These are phyloP conservation scores for Camellia sinensis DNA, from an alignment of 148 eudicot species.

Conservation along the genomic window DNA sequence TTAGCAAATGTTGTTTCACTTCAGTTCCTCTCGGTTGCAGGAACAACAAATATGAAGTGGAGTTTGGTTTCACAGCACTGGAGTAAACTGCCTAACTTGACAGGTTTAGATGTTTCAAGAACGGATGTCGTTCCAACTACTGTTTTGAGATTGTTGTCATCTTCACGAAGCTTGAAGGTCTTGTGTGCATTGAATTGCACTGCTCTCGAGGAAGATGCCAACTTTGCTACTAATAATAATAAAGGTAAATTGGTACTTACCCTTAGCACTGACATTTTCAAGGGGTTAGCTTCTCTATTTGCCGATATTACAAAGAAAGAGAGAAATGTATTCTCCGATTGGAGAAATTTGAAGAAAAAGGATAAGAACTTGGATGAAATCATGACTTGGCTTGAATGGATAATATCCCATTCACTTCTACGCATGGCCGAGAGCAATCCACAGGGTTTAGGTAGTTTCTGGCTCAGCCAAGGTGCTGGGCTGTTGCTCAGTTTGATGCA, in stretches of 20 bases:
- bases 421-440: constrained; percentile 87
- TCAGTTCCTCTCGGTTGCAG: constrained; percentile 76
- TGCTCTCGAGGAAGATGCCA: constrained; percentile 61
- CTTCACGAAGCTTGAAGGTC: constrained; percentile 59
- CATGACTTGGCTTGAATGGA: constrained; percentile 92
- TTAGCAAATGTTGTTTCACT: constrained; percentile 60
- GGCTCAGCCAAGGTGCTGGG: constrained; percentile 88
- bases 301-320: constrained; percentile 53
- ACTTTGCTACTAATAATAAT: constrained; percentile 37
- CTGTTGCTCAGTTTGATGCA: constrained; percentile 78
- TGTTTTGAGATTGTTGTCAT: constrained; percentile 50
- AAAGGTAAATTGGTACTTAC: constrained; percentile 68
- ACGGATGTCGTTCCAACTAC: constrained; percentile 59
- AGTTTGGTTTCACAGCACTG: constrained; percentile 57
- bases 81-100: constrained; percentile 63
- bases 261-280: constrained; percentile 53
- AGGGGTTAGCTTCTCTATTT: constrained; percentile 58
- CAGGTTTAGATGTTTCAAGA: constrained; percentile 87
- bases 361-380: constrained; percentile 56
- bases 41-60: constrained; percentile 78
- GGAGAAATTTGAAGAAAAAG: constrained; percentile 54
- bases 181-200: constrained; percentile 81
- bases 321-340: constrained; percentile 55
- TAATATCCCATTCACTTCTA: constrained; percentile 74
- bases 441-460: constrained; percentile 74